A percentile compares a stretch with the other conserved stretches of the same genome.
phyloP scores from a whole-genome alignment of 129 eudicot species.

The Helianthus tuberosus region DNA sequence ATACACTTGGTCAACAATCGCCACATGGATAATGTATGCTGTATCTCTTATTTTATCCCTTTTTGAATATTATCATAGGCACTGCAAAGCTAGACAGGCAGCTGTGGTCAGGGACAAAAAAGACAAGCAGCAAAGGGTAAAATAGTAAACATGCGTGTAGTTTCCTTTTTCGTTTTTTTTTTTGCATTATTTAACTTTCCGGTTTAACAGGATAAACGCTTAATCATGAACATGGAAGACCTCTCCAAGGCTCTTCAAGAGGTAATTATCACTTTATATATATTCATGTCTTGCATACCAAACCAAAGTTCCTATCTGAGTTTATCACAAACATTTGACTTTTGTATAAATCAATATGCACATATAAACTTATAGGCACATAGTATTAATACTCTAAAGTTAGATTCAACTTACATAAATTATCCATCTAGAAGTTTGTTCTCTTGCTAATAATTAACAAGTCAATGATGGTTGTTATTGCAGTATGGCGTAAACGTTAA shows the following conservation, averaged over 20 bases:
- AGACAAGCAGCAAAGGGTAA: slow-evolving; percentile 84
- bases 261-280: slow-evolving; percentile 33
- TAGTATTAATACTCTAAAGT: too few species aligned
- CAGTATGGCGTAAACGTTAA: slow-evolving; percentile 92
- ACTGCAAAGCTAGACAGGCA: slow-evolving; percentile 87
- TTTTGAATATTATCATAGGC: slow-evolving; percentile 44
- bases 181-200: slow-evolving; percentile 10
- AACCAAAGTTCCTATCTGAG: too few species aligned
- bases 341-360: too few species aligned
- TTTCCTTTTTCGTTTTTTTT: neutral
- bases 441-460: slow-evolving; percentile 28
- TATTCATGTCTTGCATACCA: too few species aligned
- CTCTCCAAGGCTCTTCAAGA: slow-evolving; percentile 81
- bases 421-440: slow-evolving; percentile 15
- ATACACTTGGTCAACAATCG: too few species aligned
- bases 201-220: slow-evolving; percentile 70
- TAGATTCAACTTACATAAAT: neutral
- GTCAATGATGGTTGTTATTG: slow-evolving; percentile 2
- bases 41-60: neutral
- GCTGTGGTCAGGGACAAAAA: slow-evolving; percentile 73
- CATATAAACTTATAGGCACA: too few species aligned
- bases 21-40: neutral
- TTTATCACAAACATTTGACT: too few species aligned
- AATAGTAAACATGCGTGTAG: neutral
- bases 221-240: slow-evolving; percentile 89